Percentiles rank a stretch among this genome's conserved stretches.
Conservation (phyloP, 306 rosid genomes). For the Crotalaria pallida region DNA sequence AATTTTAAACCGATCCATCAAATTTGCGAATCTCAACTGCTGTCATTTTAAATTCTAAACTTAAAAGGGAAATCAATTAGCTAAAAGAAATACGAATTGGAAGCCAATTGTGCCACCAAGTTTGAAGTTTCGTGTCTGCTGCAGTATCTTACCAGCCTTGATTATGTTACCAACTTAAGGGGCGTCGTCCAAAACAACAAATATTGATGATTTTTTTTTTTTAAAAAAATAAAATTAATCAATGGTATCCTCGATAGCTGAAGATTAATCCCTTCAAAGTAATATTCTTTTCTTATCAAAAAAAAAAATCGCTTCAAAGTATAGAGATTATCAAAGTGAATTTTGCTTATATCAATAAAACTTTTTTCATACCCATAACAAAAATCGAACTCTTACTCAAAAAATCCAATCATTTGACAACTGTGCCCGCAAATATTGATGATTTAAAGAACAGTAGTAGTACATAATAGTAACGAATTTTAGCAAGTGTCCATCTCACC, state of each 20-base stretch:
- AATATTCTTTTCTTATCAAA: too few species aligned
- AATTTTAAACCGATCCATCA: neutral
- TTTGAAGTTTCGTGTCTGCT: conserved; percentile 6
- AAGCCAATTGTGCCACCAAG: neutral
- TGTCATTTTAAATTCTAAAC: neutral
- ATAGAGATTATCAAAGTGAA: too few species aligned
- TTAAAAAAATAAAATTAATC: too few species aligned
- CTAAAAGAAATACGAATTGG: neutral
- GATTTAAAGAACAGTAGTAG: neutral
- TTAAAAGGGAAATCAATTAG: neutral
- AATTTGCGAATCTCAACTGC: conserved; percentile 5
- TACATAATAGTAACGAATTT: neutral
- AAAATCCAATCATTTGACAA: too few species aligned
- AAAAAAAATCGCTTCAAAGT: too few species aligned
- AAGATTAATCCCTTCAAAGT: too few species aligned
- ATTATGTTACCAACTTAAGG: conserved; percentile 7
- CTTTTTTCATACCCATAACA: too few species aligned
- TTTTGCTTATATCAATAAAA: too few species aligned
- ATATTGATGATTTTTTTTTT: conserved; percentile 14
- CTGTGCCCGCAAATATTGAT: conserved; percentile 8
- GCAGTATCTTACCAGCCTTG: neutral
- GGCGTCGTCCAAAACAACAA: neutral
- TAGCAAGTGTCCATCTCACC: conserved; percentile 5
- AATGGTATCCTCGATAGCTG: too few species aligned
- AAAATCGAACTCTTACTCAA: too few species aligned